Base-by-base conservation (phyloP, 1,284 basidiomycete genomes). In the Hemileia vastatrix region DNA sequence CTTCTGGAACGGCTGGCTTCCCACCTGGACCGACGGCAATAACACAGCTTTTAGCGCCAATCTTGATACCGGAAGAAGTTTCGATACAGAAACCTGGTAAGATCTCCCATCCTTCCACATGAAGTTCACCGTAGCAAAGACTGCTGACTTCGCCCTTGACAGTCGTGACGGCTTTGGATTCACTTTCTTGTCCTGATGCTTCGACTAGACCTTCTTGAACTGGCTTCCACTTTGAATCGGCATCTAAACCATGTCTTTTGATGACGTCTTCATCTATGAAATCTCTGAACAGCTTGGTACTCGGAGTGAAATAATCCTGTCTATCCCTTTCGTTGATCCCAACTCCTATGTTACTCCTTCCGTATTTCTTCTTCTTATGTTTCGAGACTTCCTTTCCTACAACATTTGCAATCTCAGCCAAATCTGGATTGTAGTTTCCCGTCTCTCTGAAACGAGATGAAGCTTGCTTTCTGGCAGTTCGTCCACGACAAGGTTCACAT, bases 331-430 rank as follows among this genome's bases (percentile, higher is more conserved):
- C 77, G 61, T 77, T 77, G 63, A 77, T 71, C 5, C 67, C 63
- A 11, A 57, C 50, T 0, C 68, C 51, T 24, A n/a, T n/a, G n/a
- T n/a, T n/a, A n/a, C n/a, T n/a, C n/a, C n/a, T n/a, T n/a, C 44
- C 65, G 33, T 19, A 58, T 57, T 40, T 32, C 66, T 76, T 77
- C n/a, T 66, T 63, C 52, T 71, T 71, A 44, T 77, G 72, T 65
- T 77, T 77, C 47, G 68, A 69, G n/a, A 70, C 64, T 57, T 77
- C 76, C 43, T 68, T 70, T 2, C 77, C 76, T 1, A 77, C 76
- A 1, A 76, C 74, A 6, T 71, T 71, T 2, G 68, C 66, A 48
- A 77, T 75, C 55, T 76, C 71, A 24, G 68, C 66, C 3, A 77
- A 63, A 50, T 77, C 72, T 9, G 68, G 66, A 27, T 69, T 64